Conservation (phyloP, 2,329 filamentous ascomycete species). For the Cercospora sojina region DNA sequence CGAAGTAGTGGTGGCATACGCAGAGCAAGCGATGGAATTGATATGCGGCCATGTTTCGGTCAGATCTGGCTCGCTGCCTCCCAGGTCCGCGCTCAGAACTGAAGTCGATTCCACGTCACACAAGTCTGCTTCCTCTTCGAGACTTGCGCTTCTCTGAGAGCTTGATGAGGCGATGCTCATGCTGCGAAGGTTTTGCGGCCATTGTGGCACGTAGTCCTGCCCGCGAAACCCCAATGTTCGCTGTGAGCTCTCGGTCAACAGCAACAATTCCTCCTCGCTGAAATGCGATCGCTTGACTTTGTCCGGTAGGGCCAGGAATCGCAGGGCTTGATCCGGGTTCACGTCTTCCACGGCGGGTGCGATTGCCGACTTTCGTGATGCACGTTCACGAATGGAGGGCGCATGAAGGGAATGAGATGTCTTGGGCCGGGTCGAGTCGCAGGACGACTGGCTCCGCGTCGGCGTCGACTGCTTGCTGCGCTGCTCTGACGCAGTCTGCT, state of each 20-base stretch:
- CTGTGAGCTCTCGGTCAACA: constrained; percentile 57
- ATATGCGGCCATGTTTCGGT: not conserved
- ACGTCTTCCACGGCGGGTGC: constrained; percentile 31
- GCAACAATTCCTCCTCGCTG: constrained; percentile 67
- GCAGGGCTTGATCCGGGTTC: constrained; percentile 41
- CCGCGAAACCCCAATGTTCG: constrained; percentile 33
- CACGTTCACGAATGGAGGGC: constrained; percentile 17
- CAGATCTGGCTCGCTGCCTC: constrained; percentile 11
- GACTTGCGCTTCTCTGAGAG: not conserved
- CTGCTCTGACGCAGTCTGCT: constrained; percentile 44
- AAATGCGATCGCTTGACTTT: constrained; percentile 71
- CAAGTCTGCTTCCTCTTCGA: constrained; percentile 23
- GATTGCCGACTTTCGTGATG: constrained; percentile 14
- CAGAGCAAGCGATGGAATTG: constrained; percentile 1
- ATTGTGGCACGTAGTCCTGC: constrained; percentile 9
- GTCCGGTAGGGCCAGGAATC: constrained; percentile 69
- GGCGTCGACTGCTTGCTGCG: constrained; percentile 27
- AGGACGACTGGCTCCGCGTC: constrained; percentile 27
- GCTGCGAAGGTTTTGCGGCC: constrained; percentile 10
- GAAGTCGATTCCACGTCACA: constrained; percentile 19
- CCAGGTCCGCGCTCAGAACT: constrained; percentile 18
- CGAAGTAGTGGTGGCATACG: not conserved
- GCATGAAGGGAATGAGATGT: constrained; percentile 21
- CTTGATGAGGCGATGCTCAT: not conserved
- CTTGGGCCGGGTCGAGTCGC: constrained; percentile 32